These are phyloP conservation scores for Venturia aucupariae DNA, from an alignment of 2,329 filamentous ascomycete species.

Conservation along the genomic window DNA sequence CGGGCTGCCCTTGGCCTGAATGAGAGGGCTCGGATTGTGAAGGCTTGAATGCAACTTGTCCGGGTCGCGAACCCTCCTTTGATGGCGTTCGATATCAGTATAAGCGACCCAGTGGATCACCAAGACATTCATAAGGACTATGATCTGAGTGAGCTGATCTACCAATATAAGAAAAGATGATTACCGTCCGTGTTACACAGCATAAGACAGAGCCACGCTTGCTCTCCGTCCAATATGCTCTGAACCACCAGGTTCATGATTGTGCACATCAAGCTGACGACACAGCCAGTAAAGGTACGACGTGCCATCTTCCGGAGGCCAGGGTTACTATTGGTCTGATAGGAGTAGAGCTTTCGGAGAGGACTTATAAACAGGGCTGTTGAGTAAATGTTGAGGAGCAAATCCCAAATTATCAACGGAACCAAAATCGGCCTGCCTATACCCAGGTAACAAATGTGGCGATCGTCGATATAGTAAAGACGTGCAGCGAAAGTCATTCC, in stretches of 20 bases:
- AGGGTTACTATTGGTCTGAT: conserved; percentile 35
- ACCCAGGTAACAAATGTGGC: conserved; percentile 52
- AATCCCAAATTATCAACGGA: conserved; percentile 52
- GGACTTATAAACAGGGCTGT: conserved; percentile 56
- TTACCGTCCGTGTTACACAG: conserved; percentile 55
- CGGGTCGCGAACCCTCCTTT: background rate
- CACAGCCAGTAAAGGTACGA: conserved; percentile 51
- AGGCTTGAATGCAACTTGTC: background rate
- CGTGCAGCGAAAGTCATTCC: conserved; percentile 53
- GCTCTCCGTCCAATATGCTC: conserved; percentile 50
- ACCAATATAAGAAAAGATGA: background rate
- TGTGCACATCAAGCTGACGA: conserved; percentile 48
- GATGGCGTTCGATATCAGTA: conserved; percentile 16
- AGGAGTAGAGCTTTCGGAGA: conserved; percentile 48
- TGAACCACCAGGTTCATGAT: conserved; percentile 52
- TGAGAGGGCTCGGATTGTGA: background rate
- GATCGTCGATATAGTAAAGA: conserved; percentile 43
- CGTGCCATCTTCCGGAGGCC: conserved; percentile 44
- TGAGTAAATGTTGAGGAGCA: conserved; percentile 52
- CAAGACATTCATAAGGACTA: conserved; percentile 50
- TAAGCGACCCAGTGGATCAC: conserved; percentile 53
- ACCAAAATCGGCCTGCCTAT: conserved; percentile 51
- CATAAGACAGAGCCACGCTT: conserved; percentile 56
- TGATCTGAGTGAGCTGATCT: background rate
- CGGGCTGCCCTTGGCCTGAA: background rate